phyloP scores from a whole-genome alignment of 2,329 filamentous ascomycete genomes.

The Graphium sp. region DNA sequence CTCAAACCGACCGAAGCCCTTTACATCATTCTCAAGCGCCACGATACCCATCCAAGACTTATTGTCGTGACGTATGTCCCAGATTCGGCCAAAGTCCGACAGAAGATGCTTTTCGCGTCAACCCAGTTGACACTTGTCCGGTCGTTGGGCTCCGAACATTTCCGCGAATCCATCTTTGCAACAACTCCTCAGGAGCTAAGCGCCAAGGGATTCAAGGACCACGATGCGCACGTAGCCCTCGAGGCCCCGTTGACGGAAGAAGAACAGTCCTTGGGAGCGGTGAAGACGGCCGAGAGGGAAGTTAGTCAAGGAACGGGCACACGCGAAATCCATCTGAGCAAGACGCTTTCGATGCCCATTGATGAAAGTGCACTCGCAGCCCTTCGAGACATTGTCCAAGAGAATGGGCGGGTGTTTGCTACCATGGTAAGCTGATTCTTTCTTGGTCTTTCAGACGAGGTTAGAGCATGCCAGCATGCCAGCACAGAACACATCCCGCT shows the following conservation, averaged over 20 bases:
- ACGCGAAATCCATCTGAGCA: constrained; percentile 41
- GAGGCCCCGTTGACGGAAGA: constrained; percentile 65
- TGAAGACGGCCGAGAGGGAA: constrained; percentile 60
- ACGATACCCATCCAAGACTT: constrained; percentile 39
- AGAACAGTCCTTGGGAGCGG: constrained; percentile 52
- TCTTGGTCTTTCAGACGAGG: no score
- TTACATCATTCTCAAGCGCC: constrained; percentile 60
- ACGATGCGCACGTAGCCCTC: constrained; percentile 48
- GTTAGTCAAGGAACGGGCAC: constrained; percentile 51
- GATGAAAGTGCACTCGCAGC: constrained; percentile 47
- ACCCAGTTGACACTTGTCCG: constrained; percentile 60
- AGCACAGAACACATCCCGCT: no score
- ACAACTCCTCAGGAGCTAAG: constrained; percentile 56
- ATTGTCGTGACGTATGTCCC: constrained; percentile 65
- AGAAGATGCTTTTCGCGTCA: constrained; percentile 75
- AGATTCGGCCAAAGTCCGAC: constrained; percentile 59
- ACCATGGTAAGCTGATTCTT: constrained; percentile 49
- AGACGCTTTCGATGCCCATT: constrained; percentile 39
- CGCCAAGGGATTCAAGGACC: constrained; percentile 50
- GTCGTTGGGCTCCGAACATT: constrained; percentile 64
- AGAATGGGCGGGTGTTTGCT: constrained; percentile 33
- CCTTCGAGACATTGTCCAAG: constrained; percentile 38
- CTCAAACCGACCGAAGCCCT: constrained; percentile 50
- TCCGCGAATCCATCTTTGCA: constrained; percentile 59
- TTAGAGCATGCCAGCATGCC: no score